Base-by-base conservation (phyloP, 352 stramenopile genomes). In the Phytopythium ostracodes region DNA sequence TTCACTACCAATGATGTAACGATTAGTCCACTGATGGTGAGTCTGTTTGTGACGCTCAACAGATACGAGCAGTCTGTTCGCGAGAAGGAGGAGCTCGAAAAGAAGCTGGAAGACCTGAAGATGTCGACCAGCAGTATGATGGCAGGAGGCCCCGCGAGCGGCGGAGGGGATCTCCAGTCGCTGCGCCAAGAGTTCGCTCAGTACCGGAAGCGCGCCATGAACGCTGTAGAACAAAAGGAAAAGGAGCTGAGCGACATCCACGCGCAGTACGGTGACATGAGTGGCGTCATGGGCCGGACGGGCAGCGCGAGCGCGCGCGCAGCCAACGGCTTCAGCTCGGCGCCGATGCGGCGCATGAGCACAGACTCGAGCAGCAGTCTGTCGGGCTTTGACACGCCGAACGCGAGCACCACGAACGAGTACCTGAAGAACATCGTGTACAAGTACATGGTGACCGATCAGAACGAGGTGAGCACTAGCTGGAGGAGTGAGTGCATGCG, bases 371-470 rank as follows among this genome's bases (percentile, higher is more conserved):
- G 79, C 67, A 91, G 76, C 71, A 92, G 81, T 40, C 59, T 95
- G 25, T 87, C 79, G 15, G 86, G 84, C 10, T 88, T 95, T 56
- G 86, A 95, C 43, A 83, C 83, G n/a, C 85, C 84, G 11, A 79
- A 90, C 40, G 73, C 84, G 33, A 91, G 76, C 60, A 91, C 84
- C 31, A 94, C 81, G 54, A 94, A 92, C 70, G 87, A 96, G 71
- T 96, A 96, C 71, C 64, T 96, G 65, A 94, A 94, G 72, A 96
- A 96, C 66, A 96, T 96, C 62, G 83, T 96, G 70, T 91, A 90
- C 76, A 93, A 94, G 73, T 96, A 96, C 79, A 94, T 96, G 87
- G 88, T 75, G 49, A 88, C 82, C n/a, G 84, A 91, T 51, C 84
- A 91, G 65, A 76, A 83, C 46, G 86, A 94, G 64, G 82, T 84